Evolutionary conservation across 371 early-diverging fungal species (phyloP).

Genomic region (Globomyces sp.): DNA sequence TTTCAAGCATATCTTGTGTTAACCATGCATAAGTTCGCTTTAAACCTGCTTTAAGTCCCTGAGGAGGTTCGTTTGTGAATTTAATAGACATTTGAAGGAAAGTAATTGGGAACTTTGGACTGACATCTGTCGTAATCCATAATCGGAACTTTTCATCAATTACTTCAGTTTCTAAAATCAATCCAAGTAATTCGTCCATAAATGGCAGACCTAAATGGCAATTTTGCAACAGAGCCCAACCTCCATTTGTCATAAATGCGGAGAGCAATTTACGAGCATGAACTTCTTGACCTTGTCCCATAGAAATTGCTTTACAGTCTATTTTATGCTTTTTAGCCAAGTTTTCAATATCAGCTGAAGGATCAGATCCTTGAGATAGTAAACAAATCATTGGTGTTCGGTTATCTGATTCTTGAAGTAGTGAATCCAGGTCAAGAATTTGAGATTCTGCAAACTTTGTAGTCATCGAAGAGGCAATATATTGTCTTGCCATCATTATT

Average conservation of each 20-base stretch:
- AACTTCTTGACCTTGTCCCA: constrained; percentile 67
- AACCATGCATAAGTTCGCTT: constrained; percentile 62
- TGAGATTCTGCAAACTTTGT: constrained; percentile 56
- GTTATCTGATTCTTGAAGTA: constrained; percentile 54
- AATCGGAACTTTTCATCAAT: constrained; percentile 61
- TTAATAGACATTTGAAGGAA: constrained; percentile 63
- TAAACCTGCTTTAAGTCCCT: constrained; percentile 61
- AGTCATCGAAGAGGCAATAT: constrained; percentile 52
- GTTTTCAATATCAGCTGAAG: constrained; percentile 60
- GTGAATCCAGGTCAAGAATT: constrained; percentile 57
- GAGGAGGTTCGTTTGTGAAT: constrained; percentile 67
- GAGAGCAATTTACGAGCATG: constrained; percentile 59
- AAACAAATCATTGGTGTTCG: constrained; percentile 64
- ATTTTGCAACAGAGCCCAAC: constrained; percentile 63
- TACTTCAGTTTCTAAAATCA: constrained; percentile 50
- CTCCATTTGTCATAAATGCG: constrained; percentile 57
- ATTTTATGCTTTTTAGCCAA: constrained; percentile 58
- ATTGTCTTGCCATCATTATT: constrained; percentile 57
- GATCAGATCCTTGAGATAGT: constrained; percentile 59
- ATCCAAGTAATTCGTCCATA: constrained; percentile 55
- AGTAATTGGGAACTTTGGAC: constrained; percentile 60
- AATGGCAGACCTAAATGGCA: constrained; percentile 65
- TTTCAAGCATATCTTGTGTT: constrained; percentile 64
- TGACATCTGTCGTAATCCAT: constrained; percentile 62
- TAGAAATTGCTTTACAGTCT: constrained; percentile 62